These are phyloP conservation scores for Hevea brasiliensis DNA, from an alignment of 345 rosid species.

Conservation along the genomic window DNA sequence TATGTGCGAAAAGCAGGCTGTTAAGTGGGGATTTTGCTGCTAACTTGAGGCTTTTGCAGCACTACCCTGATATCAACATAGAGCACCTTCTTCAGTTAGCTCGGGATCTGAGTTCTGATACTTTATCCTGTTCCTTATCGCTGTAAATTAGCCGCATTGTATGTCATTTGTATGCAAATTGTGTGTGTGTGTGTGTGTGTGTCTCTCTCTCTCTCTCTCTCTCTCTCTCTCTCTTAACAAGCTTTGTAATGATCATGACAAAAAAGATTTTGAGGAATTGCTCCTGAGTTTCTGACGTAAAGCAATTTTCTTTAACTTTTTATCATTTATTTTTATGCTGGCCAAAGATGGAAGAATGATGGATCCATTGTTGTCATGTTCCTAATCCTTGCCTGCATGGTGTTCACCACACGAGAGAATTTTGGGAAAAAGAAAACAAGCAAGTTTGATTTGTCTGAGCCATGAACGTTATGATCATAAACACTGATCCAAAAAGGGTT, in stretches of 20 bases:
- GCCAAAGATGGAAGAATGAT: neutral
- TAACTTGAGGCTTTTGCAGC: conserved; percentile 64
- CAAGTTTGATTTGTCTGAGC: neutral
- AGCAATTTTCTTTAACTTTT: neutral
- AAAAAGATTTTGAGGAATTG: neutral
- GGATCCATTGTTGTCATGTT: too few relatives aligned
- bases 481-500: too few relatives aligned
- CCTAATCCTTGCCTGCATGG: too few relatives aligned
- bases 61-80: conserved; percentile 53
- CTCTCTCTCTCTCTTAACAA: neutral
- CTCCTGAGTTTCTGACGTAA: neutral
- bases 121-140: conserved; percentile 42
- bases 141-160: conserved; percentile 7
- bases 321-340: neutral
- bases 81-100: conserved; percentile 62
- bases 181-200: too few relatives aligned
- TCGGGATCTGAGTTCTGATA: conserved; percentile 50
- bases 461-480: neutral
- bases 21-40: conserved; percentile 60
- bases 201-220: too few relatives aligned
- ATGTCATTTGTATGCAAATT: neutral
- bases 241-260: neutral
- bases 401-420: too few relatives aligned
- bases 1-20: conserved; percentile 53
- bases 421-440: too few relatives aligned